Evolutionary conservation across 2,329 filamentous ascomycete species (phyloP), one percentile per base, ranked within the genome.

Genomic region (Fusarium drepaniforme): DNA sequence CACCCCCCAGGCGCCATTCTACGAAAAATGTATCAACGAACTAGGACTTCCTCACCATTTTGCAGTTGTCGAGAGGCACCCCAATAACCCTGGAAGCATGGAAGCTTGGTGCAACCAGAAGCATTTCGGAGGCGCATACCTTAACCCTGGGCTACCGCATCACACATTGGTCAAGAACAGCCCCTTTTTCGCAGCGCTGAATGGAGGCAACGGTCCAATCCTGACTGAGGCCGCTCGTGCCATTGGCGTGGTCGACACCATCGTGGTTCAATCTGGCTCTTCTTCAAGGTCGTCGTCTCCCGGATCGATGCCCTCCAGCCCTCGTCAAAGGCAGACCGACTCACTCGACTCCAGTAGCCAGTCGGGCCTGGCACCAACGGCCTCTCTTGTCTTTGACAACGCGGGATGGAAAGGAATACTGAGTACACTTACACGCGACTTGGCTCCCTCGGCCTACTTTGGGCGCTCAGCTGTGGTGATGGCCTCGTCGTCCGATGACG

Each of bases 11-110:
- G 93, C 93, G 6, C 93, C 93, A 72, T 97, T 97, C 81, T 96
- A 96, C 81, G 94, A 96, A 79, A 97, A 94, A 78, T 94, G 93
- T 76, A 93, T 94, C 82, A 94, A 94, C 77, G 92, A 94, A 79
- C 88, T 97, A 12, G 94, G 94, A n/a, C 85, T 97, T n/a, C 94
- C 94, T 13, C 94, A 97, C 78, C 91, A 93, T 58, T 94, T 97
- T 75, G 89, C 90, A 16, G 92, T 93, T 42, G 91, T 96, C 11
- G 94, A 96, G 81, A 88, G 93, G 64, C 90, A 91, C 5, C 87
- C 90, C 6, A 91, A 89, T 73, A 90, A 89, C 2, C 89, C 90
- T 61, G 88, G 88, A 4, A 91, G 90, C 18, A 89, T 97, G 71
- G 93, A 96, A 80, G 86, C 90, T 1, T 92, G 94, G 82, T 91